Evolutionary conservation across 257 asterid genomes (phyloP).

Genomic region (Capsicum pubescens): DNA sequence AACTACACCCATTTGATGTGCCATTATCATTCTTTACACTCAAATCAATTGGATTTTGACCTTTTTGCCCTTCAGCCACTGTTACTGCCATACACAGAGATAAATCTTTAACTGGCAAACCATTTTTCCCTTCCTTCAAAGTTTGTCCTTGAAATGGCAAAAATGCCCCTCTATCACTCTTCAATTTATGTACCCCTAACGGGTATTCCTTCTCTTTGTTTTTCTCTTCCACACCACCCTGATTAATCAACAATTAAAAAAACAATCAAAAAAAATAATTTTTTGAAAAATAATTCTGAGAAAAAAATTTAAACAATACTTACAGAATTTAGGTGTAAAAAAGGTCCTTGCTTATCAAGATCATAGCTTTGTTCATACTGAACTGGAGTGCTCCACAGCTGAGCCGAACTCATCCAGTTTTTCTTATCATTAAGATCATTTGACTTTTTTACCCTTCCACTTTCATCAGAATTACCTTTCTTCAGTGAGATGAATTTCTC

Average conservation of each 20-base stretch:
- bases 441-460: slow-evolving; percentile 48
- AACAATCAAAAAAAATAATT: neutral
- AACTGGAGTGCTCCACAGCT: slow-evolving; percentile 63
- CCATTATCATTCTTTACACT: slow-evolving; percentile 27
- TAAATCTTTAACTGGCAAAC: slow-evolving; percentile 30
- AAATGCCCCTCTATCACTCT: slow-evolving; percentile 48
- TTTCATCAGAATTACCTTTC: slow-evolving; percentile 27
- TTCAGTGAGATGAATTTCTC: slow-evolving; percentile 40
- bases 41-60: slow-evolving; percentile 12
- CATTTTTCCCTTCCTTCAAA: slow-evolving; percentile 26
- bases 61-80: slow-evolving; percentile 30
- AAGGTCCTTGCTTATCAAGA: slow-evolving; percentile 7
- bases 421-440: slow-evolving; percentile 48
- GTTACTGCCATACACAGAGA: slow-evolving; percentile 40
- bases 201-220: slow-evolving; percentile 7
- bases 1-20: neutral
- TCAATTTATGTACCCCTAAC: slow-evolving; percentile 22
- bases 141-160: slow-evolving; percentile 44
- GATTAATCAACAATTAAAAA: neutral
- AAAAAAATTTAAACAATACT: slow-evolving; percentile 6
- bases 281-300: neutral
- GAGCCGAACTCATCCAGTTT: slow-evolving; percentile 59
- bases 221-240: slow-evolving; percentile 43
- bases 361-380: slow-evolving; percentile 37
- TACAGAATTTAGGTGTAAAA: slow-evolving; percentile 39